Conservation (phyloP, 345 rosid genomes). For the Lepidium didymum region DNA sequence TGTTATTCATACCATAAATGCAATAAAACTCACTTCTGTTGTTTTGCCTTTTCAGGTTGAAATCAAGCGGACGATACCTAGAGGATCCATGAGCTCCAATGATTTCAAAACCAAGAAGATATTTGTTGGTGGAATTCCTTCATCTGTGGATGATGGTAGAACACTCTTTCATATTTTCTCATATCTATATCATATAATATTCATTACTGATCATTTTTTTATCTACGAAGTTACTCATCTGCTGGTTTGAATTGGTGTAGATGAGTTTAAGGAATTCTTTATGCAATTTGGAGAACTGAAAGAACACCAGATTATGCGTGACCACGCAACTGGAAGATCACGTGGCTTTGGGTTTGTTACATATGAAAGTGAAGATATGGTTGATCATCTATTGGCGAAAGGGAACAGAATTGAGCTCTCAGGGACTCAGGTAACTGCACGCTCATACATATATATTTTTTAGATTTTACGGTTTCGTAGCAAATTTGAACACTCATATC, state of each 20-base stretch:
- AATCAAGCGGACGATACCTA: conserved; percentile 85
- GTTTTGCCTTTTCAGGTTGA: conserved; percentile 58
- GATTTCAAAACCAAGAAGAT: conserved; percentile 93
- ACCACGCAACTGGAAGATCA: conserved; percentile 67
- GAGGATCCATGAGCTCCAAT: conserved; percentile 65
- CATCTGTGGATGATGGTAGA: conserved; percentile 73
- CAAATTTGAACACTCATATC: neutral
- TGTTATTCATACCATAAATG: neutral
- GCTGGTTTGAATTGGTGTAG: conserved; percentile 28
- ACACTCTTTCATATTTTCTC: neutral
- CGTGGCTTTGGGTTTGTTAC: conserved; percentile 82
- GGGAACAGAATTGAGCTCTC: conserved; percentile 66
- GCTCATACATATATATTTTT: neutral
- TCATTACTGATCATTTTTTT: neutral
- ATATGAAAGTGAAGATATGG: conserved; percentile 59
- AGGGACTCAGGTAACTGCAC: conserved; percentile 47
- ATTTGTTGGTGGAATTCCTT: conserved; percentile 94
- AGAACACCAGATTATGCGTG: conserved; percentile 68
- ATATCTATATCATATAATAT: neutral
- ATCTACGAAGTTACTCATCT: conserved; percentile 1
- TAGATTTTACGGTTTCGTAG: neutral
- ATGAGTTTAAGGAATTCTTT: conserved; percentile 74
- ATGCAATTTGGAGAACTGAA: conserved; percentile 62
- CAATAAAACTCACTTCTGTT: neutral
- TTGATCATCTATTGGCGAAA: conserved; percentile 57